These are phyloP conservation scores for Nemania serpens DNA, from an alignment of 2,329 filamentous ascomycete genomes.

Conservation along the genomic window DNA sequence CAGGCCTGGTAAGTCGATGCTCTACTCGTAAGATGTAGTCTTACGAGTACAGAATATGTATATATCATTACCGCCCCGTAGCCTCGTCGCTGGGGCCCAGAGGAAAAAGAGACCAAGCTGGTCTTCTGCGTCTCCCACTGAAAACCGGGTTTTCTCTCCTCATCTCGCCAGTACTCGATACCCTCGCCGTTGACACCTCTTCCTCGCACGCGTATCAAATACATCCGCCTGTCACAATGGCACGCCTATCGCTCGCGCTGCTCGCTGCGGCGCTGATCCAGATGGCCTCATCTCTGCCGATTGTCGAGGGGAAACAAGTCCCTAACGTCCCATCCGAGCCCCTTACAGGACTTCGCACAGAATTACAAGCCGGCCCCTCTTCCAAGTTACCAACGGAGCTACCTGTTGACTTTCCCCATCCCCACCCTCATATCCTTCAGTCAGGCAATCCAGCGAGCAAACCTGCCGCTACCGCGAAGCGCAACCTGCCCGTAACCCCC, in stretches of 20 bases:
- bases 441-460: not conserved
- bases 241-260: constrained; percentile 22
- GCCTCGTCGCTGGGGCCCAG: not conserved
- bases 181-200: constrained; percentile 1
- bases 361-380: no score
- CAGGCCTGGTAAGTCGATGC: no score
- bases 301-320: constrained; percentile 19
- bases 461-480: not conserved
- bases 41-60: not conserved
- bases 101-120: constrained; percentile 15
- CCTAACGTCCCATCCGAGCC: constrained; percentile 1
- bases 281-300: constrained; percentile 14
- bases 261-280: constrained; percentile 24
- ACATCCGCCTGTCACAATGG: constrained; percentile 21
- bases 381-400: no score
- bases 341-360: not conserved
- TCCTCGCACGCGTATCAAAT: not conserved
- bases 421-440: not conserved
- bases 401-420: not conserved
- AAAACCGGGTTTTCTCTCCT: constrained; percentile 3
- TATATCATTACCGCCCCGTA: constrained; percentile 17
- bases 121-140: constrained; percentile 20
- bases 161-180: constrained; percentile 2
- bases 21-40: not conserved
- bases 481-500: constrained; percentile 6